These are phyloP conservation scores for Mucor velutinosus DNA, from an alignment of 371 early-diverging fungal species.

Conservation along the genomic window DNA sequence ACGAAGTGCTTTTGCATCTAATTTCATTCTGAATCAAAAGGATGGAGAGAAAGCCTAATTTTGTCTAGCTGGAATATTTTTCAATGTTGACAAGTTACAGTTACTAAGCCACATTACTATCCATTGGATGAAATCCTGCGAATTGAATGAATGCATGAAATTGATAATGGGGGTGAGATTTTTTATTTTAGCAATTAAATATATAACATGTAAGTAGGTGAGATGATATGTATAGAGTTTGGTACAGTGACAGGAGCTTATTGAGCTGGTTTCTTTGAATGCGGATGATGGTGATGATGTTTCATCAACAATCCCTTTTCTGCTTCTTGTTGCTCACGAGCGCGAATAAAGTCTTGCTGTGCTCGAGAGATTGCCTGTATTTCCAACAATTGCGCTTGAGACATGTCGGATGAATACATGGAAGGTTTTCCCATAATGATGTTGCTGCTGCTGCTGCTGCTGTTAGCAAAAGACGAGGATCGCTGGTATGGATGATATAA, in stretches of 20 bases:
- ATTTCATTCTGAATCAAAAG: conserved; percentile 72
- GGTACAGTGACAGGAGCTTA: neutral
- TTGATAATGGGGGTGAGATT: neutral
- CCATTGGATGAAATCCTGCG: neutral
- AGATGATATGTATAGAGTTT: neutral
- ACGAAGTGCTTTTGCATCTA: conserved; percentile 91
- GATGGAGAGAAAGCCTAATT: neutral
- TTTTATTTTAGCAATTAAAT: neutral
- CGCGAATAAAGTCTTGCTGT: conserved; percentile 23
- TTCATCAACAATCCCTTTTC: conserved; percentile 19
- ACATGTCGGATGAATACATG: conserved; percentile 22
- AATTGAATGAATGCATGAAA: neutral
- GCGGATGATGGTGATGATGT: conserved; percentile 16
- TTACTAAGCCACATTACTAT: neutral
- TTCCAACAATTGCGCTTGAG: conserved; percentile 16
- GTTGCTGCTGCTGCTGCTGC: neutral
- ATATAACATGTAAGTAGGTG: neutral
- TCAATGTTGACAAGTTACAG: neutral
- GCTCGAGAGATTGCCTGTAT: conserved; percentile 23
- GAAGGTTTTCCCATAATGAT: conserved; percentile 5
- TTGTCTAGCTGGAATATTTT: neutral
- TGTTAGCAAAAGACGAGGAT: neutral
- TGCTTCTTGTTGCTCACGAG: conserved; percentile 20
- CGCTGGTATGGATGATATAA: neutral
- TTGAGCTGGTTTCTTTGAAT: conserved; percentile 4